These are phyloP conservation scores for Erythrobasidium hasegawianum DNA, from an alignment of 1,284 basidiomycete species.

Conservation along the genomic window DNA sequence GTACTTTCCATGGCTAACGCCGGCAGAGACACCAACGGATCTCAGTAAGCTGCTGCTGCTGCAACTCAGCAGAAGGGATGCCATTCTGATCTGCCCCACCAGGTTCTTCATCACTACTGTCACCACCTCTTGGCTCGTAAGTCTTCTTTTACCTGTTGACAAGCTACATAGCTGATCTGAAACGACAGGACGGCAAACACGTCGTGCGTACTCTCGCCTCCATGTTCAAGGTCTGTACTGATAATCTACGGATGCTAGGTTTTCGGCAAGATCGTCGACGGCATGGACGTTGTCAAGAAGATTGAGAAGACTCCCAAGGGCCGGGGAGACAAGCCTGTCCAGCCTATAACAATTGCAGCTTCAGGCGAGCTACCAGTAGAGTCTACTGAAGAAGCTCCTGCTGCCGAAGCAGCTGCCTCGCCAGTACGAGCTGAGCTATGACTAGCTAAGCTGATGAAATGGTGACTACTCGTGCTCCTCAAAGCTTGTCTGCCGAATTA, in stretches of 20 bases:
- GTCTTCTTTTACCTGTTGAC: background rate
- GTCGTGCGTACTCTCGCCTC: too few relatives aligned
- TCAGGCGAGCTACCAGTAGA: slow-evolving; percentile 27
- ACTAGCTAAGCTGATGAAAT: slow-evolving; percentile 33
- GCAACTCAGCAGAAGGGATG: background rate
- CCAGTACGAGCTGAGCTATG: slow-evolving; percentile 32
- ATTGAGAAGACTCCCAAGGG: slow-evolving; percentile 66
- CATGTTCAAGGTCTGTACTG: too few relatives aligned
- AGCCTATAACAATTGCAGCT: slow-evolving; percentile 65
- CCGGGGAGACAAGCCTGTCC: slow-evolving; percentile 63
- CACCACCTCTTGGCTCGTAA: slow-evolving; percentile 54
- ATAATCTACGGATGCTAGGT: too few relatives aligned
- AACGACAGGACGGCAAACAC: slow-evolving; percentile 52
- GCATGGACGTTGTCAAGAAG: slow-evolving; percentile 72
- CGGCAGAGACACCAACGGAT: slow-evolving; percentile 71
- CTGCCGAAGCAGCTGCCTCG: slow-evolving; percentile 14
- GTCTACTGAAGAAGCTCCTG: background rate
- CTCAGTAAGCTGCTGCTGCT: slow-evolving; percentile 11
- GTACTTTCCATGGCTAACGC: slow-evolving; percentile 75
- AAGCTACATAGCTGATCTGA: too few relatives aligned
- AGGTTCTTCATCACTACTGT: slow-evolving; percentile 75
- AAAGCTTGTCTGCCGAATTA: too few relatives aligned
- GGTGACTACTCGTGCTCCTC: too few relatives aligned
- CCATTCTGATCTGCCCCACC: background rate
- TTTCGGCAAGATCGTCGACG: slow-evolving; percentile 83